Percentiles rank a stretch among this genome's conserved stretches.
Conservation (phyloP, 768 basidiomycete species). For the Suillus weaverae region DNA sequence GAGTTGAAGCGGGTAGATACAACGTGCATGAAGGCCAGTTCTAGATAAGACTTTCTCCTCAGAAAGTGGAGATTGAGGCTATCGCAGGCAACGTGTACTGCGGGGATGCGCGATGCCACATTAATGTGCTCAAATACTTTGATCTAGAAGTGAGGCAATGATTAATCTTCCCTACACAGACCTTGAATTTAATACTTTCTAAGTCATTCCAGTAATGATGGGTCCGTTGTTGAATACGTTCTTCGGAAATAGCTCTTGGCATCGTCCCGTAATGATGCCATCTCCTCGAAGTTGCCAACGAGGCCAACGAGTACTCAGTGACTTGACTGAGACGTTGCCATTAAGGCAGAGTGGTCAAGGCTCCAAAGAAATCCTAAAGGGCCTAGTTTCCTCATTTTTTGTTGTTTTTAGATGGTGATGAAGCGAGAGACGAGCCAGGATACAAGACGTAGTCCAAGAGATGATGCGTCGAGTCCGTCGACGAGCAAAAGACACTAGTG, state of each 20-base stretch:
- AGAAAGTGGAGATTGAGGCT: constrained; percentile 57
- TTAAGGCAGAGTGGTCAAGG: constrained; percentile 63
- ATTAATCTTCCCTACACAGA: neutral
- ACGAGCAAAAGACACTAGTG: no score
- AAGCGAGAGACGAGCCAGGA: constrained; percentile 50
- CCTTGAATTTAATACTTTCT: neutral
- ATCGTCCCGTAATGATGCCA: constrained; percentile 66
- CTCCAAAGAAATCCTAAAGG: no score
- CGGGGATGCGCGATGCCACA: constrained; percentile 63
- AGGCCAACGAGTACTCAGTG: no score
- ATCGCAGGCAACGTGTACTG: constrained; percentile 71
- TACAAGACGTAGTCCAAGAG: constrained; percentile 24
- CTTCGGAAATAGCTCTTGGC: constrained; percentile 69
- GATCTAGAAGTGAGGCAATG: constrained; percentile 43
- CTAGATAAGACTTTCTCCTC: constrained; percentile 62
- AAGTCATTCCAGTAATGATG: neutral
- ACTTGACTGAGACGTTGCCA: constrained; percentile 56
- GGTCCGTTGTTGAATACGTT: no score
- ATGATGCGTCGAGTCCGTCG: no score
- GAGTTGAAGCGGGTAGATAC: constrained; percentile 90
- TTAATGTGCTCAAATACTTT: constrained; percentile 62
- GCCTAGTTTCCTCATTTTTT: no score
- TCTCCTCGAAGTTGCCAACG: constrained; percentile 38
- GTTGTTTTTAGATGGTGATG: no score
- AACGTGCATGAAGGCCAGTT: constrained; percentile 81